A percentile compares a stretch with the other conserved stretches of the same genome.
phyloP scores from a whole-genome alignment of 257 asterid species.

The Haberlea rhodopensis region DNA sequence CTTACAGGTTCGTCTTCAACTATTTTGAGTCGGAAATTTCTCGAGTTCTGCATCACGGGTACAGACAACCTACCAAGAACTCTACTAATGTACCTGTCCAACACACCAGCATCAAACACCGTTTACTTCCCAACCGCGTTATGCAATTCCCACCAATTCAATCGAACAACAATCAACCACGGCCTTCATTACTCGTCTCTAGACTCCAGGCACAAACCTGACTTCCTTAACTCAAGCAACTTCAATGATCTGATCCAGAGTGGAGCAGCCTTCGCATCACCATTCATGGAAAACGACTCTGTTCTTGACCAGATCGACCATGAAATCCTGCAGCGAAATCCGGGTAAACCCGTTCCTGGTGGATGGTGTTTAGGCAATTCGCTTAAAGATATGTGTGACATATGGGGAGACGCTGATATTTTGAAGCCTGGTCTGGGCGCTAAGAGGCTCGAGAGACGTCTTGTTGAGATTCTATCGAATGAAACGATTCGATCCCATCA shows the following conservation, averaged over 20 bases:
- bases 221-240: constrained; percentile 50
- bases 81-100: constrained; percentile 79
- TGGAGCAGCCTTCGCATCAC: constrained; percentile 82
- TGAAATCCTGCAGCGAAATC: constrained; percentile 44
- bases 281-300: constrained; percentile 44
- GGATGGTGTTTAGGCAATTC: constrained; percentile 91
- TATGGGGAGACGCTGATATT: constrained; percentile 87
- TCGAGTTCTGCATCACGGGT: constrained; percentile 76
- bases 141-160: constrained; percentile 74
- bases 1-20: constrained; percentile 64
- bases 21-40: constrained; percentile 67
- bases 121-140: constrained; percentile 79
- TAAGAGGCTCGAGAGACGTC: constrained; percentile 54
- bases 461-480: constrained; percentile 45
- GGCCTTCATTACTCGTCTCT: constrained; percentile 50
- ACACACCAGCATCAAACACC: constrained; percentile 56
- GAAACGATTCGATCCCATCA: constrained; percentile 36
- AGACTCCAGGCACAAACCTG: constrained; percentile 40
- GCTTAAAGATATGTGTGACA: constrained; percentile 38
- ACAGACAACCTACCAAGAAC: constrained; percentile 83
- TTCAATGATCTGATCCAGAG: constrained; percentile 51
- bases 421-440: constrained; percentile 75
- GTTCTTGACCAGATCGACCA: constrained; percentile 69
- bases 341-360: constrained; percentile 60
- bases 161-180: constrained; percentile 66